Evolutionary conservation across 2,329 filamentous ascomycete genomes (phyloP).

Genomic region (Beauveria asiatica): DNA sequence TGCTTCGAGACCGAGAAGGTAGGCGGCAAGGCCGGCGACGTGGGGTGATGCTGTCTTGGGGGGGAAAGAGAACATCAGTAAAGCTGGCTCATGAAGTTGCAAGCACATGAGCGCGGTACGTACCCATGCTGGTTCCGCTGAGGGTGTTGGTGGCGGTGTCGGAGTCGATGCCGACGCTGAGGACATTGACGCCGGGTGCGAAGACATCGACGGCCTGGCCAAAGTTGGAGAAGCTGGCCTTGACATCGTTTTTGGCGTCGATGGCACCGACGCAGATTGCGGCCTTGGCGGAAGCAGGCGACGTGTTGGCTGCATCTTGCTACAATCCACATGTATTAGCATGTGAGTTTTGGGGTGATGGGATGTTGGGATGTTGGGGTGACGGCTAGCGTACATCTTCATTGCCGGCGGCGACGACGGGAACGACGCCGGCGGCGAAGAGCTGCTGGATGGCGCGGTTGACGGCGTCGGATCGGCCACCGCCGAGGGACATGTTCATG

Average conservation of each 20-base stretch:
- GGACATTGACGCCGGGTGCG: conserved; percentile 46
- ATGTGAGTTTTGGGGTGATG: neutral
- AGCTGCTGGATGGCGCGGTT: conserved; percentile 47
- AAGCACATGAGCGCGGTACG: conserved; percentile 8
- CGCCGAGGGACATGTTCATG: conserved; percentile 57
- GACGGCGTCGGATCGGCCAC: conserved; percentile 37
- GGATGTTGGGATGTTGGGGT: too few species aligned
- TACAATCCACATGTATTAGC: conserved; percentile 11
- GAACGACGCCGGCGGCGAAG: conserved; percentile 42
- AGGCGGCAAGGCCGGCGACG: conserved; percentile 58
- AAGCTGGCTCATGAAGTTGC: neutral
- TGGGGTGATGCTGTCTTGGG: conserved; percentile 47
- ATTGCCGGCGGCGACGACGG: conserved; percentile 54
- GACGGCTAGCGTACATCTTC: conserved; percentile 30
- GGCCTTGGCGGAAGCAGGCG: conserved; percentile 45
- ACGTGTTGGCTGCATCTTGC: conserved; percentile 40
- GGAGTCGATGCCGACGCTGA: conserved; percentile 43
- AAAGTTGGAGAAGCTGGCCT: conserved; percentile 51
- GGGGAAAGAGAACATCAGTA: conserved; percentile 11
- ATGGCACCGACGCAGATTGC: conserved; percentile 55
- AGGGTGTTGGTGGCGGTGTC: conserved; percentile 36
- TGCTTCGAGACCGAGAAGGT: conserved; percentile 52
- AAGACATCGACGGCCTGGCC: conserved; percentile 45
- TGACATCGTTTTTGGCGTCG: conserved; percentile 38
- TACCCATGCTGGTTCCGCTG: conserved; percentile 51